phyloP scores from a whole-genome alignment of 129 eudicot species.

The Artemisia tridentata region DNA sequence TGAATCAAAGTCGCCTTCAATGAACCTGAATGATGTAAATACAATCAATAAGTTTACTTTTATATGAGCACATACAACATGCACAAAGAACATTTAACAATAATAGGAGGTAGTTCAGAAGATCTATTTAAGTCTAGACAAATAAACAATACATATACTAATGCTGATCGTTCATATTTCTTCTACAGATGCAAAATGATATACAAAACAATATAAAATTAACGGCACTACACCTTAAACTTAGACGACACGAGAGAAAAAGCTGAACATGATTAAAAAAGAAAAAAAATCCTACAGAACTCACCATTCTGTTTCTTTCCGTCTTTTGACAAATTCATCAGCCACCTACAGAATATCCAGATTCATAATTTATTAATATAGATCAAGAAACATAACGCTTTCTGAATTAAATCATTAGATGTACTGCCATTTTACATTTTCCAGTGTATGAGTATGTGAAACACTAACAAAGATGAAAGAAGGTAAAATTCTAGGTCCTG shows the following conservation, averaged over 20 bases:
- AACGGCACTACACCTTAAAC: no score
- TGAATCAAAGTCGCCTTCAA: constrained; percentile 88
- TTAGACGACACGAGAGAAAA: no score
- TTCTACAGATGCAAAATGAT: no score
- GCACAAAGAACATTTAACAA: constrained; percentile 6
- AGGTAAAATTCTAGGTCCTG: background rate
- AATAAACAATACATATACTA: background rate
- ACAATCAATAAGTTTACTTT: background rate
- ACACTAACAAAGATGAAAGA: constrained; percentile 14
- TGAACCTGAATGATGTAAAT: constrained; percentile 54
- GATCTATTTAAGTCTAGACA: background rate
- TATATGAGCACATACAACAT: constrained; percentile 1
- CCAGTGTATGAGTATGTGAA: constrained; percentile 10
- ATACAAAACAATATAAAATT: no score
- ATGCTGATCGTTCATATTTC: no score
- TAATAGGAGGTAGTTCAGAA: background rate
- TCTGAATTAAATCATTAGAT: background rate
- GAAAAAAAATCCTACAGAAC: constrained; percentile 15
- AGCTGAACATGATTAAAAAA: background rate
- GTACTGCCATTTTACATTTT: background rate
- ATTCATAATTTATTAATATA: constrained; percentile 13
- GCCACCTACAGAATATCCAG: constrained; percentile 62
- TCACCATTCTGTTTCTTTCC: constrained; percentile 95
- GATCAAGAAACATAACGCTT: background rate
- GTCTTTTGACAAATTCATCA: constrained; percentile 81